Conservation (phyloP, 495 filamentous ascomycete species). For the Podospora fimiseda region DNA sequence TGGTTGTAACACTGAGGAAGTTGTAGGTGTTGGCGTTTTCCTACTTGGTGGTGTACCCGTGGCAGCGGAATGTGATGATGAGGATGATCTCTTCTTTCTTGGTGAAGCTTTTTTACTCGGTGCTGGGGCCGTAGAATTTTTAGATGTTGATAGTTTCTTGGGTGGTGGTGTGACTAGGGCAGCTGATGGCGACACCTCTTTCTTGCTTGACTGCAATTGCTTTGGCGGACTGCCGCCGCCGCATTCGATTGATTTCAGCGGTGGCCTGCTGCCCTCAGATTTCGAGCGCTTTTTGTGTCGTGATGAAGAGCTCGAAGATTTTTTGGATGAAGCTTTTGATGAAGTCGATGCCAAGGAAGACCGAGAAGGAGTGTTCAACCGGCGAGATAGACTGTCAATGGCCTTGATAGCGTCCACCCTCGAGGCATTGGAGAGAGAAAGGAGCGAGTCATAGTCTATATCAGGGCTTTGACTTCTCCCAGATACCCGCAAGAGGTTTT, state of each 20-base stretch:
- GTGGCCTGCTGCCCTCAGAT: neutral
- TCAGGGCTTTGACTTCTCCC: constrained; percentile 15
- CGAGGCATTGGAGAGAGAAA: constrained; percentile 30
- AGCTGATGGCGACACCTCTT: too few species aligned
- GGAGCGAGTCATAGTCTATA: constrained; percentile 32
- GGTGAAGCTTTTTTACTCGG: too few species aligned
- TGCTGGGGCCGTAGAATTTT: too few species aligned
- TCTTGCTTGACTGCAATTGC: neutral
- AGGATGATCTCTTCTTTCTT: too few species aligned
- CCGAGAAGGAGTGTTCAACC: constrained; percentile 19
- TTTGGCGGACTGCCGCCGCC: neutral
- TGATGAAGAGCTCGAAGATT: constrained; percentile 8
- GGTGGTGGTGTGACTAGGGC: neutral
- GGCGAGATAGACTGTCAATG: constrained; percentile 29
- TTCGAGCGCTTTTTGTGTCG: constrained; percentile 9
- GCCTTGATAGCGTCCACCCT: constrained; percentile 27
- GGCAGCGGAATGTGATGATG: too few species aligned
- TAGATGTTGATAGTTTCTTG: constrained; percentile 1
- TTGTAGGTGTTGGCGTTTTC: too few species aligned
- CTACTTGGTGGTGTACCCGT: too few species aligned
- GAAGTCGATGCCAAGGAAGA: constrained; percentile 16
- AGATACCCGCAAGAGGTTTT: constrained; percentile 20
- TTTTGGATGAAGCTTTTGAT: constrained; percentile 7
- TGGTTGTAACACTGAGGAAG: too few species aligned
- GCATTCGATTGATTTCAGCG: neutral